Evolutionary conservation across 1,284 basidiomycete species (phyloP).

Genomic region (Ustilago cynodontis): DNA sequence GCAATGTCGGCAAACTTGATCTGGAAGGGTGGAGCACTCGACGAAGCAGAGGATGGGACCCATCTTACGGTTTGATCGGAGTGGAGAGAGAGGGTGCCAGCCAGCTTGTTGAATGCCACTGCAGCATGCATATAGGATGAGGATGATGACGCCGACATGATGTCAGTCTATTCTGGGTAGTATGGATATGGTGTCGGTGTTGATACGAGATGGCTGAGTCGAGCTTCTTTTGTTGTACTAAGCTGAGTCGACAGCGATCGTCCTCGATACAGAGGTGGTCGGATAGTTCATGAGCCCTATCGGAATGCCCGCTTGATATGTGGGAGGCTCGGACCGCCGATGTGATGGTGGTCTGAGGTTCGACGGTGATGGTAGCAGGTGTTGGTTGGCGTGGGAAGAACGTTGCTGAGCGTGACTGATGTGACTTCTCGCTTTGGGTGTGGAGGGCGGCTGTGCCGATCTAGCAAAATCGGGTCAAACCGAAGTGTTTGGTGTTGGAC

Average conservation of each 20-base stretch:
- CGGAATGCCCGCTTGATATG: background rate
- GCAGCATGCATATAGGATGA: constrained; percentile 50
- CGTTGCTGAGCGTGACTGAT: background rate
- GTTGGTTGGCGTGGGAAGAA: background rate
- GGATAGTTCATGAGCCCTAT: background rate
- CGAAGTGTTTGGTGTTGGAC: constrained; percentile 6
- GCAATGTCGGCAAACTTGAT: constrained; percentile 49
- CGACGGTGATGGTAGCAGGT: background rate
- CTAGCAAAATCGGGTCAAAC: background rate
- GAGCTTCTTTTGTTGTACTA: background rate
- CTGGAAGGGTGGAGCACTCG: constrained; percentile 41
- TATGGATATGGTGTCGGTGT: constrained; percentile 1
- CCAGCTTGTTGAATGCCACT: constrained; percentile 55
- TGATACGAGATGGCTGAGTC: background rate
- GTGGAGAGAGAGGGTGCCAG: constrained; percentile 52
- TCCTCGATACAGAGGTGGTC: no score
- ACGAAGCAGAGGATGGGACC: constrained; percentile 47
- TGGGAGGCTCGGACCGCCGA: background rate
- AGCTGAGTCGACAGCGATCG: background rate
- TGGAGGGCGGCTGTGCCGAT: constrained; percentile 11
- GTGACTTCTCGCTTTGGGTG: constrained; percentile 4
- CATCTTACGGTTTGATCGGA: constrained; percentile 41
- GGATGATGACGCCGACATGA: constrained; percentile 39
- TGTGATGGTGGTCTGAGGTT: background rate
- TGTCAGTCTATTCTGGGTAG: constrained; percentile 5